Conservation (phyloP, 768 basidiomycete genomes). For the Heimioporus sp. region DNA sequence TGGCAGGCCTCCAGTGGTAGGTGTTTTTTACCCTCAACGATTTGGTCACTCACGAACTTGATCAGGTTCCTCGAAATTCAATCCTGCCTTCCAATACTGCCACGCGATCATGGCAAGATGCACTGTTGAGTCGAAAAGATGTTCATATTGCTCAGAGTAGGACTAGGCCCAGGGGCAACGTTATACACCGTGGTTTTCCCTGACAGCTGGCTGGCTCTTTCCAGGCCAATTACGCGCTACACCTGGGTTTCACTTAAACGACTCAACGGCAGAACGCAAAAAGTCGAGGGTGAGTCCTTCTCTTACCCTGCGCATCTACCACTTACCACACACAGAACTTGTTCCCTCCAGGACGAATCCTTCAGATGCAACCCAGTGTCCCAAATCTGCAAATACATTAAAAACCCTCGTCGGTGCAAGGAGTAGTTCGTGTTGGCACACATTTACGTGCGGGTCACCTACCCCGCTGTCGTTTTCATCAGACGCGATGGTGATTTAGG, state of each 20-base stretch:
- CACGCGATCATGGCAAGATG: no score
- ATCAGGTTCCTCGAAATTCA: no score
- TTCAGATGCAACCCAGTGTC: conserved; percentile 81
- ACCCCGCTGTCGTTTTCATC: conserved; percentile 3
- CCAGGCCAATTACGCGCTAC: conserved; percentile 89
- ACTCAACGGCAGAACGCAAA: conserved; percentile 92
- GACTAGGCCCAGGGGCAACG: conserved; percentile 90
- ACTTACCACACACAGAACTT: conserved; percentile 35
- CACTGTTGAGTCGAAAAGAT: conserved; percentile 82
- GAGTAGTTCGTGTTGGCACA: conserved; percentile 95
- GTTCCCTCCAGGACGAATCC: conserved; percentile 83
- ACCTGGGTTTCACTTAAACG: conserved; percentile 93
- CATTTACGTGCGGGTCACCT: conserved; percentile 50
- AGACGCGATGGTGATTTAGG: not conserved
- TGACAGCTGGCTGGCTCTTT: not conserved
- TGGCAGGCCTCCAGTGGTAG: no score
- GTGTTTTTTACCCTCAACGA: not conserved
- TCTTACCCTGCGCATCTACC: not conserved
- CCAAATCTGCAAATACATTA: conserved; percentile 73
- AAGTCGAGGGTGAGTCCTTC: conserved; percentile 75
- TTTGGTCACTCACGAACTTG: not conserved
- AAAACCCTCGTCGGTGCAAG: conserved; percentile 74
- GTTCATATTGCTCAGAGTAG: conserved; percentile 82
- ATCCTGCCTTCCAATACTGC: no score
- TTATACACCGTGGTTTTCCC: conserved; percentile 27